phyloP scores from a whole-genome alignment of 2,329 filamentous ascomycete species.

The Trichothecium sympodiale region DNA sequence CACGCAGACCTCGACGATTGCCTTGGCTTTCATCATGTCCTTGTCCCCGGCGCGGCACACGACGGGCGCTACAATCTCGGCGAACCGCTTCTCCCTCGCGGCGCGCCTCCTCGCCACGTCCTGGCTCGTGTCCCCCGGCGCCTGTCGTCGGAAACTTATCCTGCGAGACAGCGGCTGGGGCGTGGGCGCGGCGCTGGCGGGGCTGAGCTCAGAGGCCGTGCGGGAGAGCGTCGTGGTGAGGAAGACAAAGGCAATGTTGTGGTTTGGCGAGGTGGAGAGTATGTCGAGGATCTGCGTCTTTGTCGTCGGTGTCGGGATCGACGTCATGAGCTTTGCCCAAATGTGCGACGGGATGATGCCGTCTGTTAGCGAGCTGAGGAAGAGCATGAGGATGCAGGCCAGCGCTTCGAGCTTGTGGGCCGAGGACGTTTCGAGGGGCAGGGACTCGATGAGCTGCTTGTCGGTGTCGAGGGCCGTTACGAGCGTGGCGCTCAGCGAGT shows the following conservation, averaged over 20 bases:
- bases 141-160: constrained; percentile 30
- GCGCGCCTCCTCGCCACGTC: constrained; percentile 3
- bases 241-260: constrained; percentile 86
- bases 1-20: constrained; percentile 71
- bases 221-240: constrained; percentile 63
- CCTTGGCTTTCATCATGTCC: constrained; percentile 58
- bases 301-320: constrained; percentile 35
- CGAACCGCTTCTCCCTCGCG: constrained; percentile 6
- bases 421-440: constrained; percentile 52
- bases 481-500: constrained; percentile 23
- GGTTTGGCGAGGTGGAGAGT: constrained; percentile 58
- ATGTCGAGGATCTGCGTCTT: constrained; percentile 57
- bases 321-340: constrained; percentile 58
- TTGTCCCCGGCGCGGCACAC: constrained; percentile 10
- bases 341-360: constrained; percentile 62
- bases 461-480: constrained; percentile 67
- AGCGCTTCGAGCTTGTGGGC: constrained; percentile 65
- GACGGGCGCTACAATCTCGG: constrained; percentile 4
- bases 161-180: constrained; percentile 25
- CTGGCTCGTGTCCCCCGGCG: constrained; percentile 4
- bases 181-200: constrained; percentile 20
- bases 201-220: constrained; percentile 35
- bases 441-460: constrained; percentile 44
- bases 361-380: constrained; percentile 65
- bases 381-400: constrained; percentile 59